phyloP scores from a whole-genome alignment of 1,284 basidiomycete species.

The Papiliotrema laurentii region DNA sequence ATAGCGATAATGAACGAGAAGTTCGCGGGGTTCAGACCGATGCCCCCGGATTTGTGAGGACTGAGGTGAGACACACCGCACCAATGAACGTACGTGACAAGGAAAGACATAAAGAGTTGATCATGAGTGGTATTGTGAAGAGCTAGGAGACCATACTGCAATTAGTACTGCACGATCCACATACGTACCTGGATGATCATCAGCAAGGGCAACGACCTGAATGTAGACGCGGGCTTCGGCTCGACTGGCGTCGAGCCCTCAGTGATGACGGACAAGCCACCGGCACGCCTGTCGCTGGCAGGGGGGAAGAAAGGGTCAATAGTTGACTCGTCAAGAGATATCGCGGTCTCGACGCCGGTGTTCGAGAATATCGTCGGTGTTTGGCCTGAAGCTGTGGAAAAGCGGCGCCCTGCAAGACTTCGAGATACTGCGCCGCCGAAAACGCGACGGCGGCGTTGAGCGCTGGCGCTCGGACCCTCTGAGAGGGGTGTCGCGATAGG shows the following conservation, averaged over 20 bases:
- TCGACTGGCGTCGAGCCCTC: constrained; percentile 22
- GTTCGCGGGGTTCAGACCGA: constrained; percentile 47
- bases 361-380: constrained; percentile 47
- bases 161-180: constrained; percentile 4
- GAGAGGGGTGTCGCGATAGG: constrained; percentile 17
- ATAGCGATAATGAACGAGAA: constrained; percentile 48
- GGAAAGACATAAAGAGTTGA: constrained; percentile 48
- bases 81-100: constrained; percentile 37
- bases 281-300: constrained; percentile 8
- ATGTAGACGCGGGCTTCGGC: constrained; percentile 27
- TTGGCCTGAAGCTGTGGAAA: constrained; percentile 40
- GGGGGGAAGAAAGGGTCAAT: constrained; percentile 38
- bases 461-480: background rate
- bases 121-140: constrained; percentile 48
- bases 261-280: constrained; percentile 35
- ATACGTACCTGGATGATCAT: constrained; percentile 42
- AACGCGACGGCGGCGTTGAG: constrained; percentile 2
- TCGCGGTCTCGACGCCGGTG: constrained; percentile 42
- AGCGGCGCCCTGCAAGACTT: constrained; percentile 26
- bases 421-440: constrained; percentile 8
- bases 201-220: constrained; percentile 37
- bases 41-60: constrained; percentile 44
- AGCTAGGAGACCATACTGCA: constrained; percentile 46
- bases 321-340: constrained; percentile 32
- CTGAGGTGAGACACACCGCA: constrained; percentile 18